phyloP scores from a whole-genome alignment of 2,329 filamentous ascomycete genomes.

The Fusarium liriodendri region DNA sequence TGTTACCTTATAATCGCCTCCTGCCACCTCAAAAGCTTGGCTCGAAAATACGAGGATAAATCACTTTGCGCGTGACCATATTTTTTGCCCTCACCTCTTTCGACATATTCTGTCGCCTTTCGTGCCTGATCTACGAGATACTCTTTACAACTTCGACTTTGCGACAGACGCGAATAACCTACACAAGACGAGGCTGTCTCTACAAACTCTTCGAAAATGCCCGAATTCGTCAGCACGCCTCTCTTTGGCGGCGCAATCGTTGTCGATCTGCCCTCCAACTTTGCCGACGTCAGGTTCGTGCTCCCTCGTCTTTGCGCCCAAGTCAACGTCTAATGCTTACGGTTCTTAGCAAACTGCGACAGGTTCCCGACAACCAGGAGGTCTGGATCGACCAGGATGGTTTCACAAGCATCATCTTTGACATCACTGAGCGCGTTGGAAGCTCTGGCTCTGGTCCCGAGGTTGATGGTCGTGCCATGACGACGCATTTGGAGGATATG shows the following conservation, averaged over 20 bases:
- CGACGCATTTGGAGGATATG: slow-evolving; percentile 76
- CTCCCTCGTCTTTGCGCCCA: slow-evolving; percentile 14
- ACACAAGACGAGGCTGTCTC: background rate
- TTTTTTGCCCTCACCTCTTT: slow-evolving; percentile 3
- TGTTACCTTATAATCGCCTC: slow-evolving; percentile 14
- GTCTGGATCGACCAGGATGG: slow-evolving; percentile 87
- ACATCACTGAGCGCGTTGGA: slow-evolving; percentile 86
- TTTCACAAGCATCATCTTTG: slow-evolving; percentile 88
- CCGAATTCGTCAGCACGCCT: slow-evolving; percentile 66
- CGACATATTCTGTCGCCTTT: background rate
- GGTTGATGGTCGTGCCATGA: slow-evolving; percentile 76
- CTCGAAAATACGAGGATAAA: slow-evolving; percentile 7
- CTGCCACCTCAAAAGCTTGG: slow-evolving; percentile 21
- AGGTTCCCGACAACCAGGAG: slow-evolving; percentile 90
- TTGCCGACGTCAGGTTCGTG: slow-evolving; percentile 77
- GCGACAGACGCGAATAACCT: slow-evolving; percentile 1
- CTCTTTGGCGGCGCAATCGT: slow-evolving; percentile 81
- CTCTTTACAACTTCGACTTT: background rate
- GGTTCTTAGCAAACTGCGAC: slow-evolving; percentile 70
- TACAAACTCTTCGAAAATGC: slow-evolving; percentile 51
- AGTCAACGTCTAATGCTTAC: slow-evolving; percentile 13
- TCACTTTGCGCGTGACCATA: slow-evolving; percentile 2
- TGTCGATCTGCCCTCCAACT: slow-evolving; percentile 74
- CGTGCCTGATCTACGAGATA: slow-evolving; percentile 4
- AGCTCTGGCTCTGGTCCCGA: slow-evolving; percentile 63